These are phyloP conservation scores for Talaromyces sp. DNA, from an alignment of 2,329 filamentous ascomycete genomes.

Conservation along the genomic window DNA sequence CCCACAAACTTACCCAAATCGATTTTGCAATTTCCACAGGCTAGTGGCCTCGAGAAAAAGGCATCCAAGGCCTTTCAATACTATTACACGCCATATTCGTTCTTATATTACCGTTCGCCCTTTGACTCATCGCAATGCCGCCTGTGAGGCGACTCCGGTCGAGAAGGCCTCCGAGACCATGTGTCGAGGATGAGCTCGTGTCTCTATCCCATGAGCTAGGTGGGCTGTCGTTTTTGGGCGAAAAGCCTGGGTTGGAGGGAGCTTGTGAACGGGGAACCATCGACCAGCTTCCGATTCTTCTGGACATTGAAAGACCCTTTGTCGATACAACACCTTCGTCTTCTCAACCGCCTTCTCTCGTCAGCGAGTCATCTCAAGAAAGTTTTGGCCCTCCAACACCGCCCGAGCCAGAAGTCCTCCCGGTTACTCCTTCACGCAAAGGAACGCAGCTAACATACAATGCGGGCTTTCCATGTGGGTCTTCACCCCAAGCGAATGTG, in stretches of 20 bases:
- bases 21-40: conserved; percentile 17
- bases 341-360: conserved; percentile 15
- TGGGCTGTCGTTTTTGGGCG: conserved; percentile 23
- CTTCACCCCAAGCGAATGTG: background rate
- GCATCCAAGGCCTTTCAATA: background rate
- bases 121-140: conserved; percentile 14
- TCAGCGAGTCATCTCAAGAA: conserved; percentile 22
- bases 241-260: conserved; percentile 28
- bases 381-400: conserved; percentile 22
- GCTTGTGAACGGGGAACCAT: conserved; percentile 32
- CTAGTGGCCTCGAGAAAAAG: conserved; percentile 11
- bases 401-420: conserved; percentile 9
- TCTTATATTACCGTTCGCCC: background rate
- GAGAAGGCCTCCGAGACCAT: conserved; percentile 37
- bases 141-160: conserved; percentile 20
- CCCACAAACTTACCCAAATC: conserved; percentile 6
- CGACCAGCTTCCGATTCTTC: conserved; percentile 41
- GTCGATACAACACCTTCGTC: conserved; percentile 11
- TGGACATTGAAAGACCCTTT: conserved; percentile 19
- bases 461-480: background rate
- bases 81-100: background rate
- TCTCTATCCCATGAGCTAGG: conserved; percentile 37
- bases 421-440: background rate
- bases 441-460: background rate
- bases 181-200: conserved; percentile 39